Evolutionary conservation across 345 rosid genomes (phyloP), one percentile per base, ranked within the genome.

Genomic region (Aquilaria sinensis): DNA sequence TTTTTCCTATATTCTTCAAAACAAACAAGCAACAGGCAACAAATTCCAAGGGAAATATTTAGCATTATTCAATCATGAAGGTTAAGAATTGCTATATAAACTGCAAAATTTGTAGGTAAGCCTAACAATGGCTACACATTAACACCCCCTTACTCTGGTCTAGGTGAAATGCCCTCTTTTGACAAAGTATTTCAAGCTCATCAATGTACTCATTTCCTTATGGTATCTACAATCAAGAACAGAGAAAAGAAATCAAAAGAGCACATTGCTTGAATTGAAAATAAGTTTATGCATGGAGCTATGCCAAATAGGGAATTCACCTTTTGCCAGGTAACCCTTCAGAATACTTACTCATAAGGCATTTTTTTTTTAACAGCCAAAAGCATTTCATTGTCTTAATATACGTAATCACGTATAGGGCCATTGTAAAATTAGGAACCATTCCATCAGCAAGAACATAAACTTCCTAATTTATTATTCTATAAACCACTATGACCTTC

Each of bases 261-360:
- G 10, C 47, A 9, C 29, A n/a, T 45, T 47, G 57, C 51, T 11
- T 51, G 0, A 47, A 53, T 31, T 16, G 13, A 34, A 48, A 47
- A 37, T 7, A n/a, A n/a, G n/a, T 1, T 37, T 37, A 8, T 37
- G 43, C 43, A 37, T 37, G 7, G 43, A 0, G 1, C 43, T 37
- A 37, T 37, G 2, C 7, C 43, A 37, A 37, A 37, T 4, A 2
- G n/a, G 53, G 45, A 5, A 1, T 62, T 77, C 78, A 84, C 97
- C 98, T 87, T 83, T 90, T 93, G 53, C 96, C 97, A 58, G 96
- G 98, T 3, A 93, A 67, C 56, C 98, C 98, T 78, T 93, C 92
- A 58, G 98, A 93, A 64, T 86, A 88, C 81, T 93, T 93, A 76
- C 90, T 89, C n/a, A n/a, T n/a, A n/a, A n/a, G n/a, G n/a, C n/a